A percentile compares a stretch with the other conserved stretches of the same genome.
Evolutionary conservation across 208 protist genomes (phyloP).

Genomic region (Giardia duodenalis): DNA sequence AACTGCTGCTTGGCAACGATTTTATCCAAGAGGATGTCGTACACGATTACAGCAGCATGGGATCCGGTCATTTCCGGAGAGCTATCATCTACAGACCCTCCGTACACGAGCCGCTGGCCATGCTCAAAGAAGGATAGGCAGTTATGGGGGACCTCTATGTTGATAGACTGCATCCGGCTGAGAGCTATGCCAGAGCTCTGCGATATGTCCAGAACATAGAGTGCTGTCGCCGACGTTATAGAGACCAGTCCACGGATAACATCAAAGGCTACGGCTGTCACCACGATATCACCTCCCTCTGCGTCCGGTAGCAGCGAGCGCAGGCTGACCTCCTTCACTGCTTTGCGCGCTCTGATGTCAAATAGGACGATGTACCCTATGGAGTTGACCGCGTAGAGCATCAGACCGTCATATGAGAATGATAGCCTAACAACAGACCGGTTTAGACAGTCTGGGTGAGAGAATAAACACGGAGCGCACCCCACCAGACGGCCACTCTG

Average conservation of each 20-base stretch:
- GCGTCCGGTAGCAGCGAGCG: no score
- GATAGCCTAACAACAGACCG: no score
- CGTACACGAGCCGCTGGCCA: neutral
- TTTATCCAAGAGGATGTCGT: neutral
- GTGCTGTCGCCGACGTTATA: neutral
- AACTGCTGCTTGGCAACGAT: neutral
- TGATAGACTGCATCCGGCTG: no score
- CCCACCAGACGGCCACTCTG: neutral
- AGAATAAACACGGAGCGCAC: no score
- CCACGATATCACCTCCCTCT: neutral
- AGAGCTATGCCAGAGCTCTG: no score
- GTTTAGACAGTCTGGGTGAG: no score
- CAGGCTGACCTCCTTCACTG: no score
- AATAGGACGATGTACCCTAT: no score
- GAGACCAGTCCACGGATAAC: neutral
- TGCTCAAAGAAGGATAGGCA: neutral
- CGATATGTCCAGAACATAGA: neutral
- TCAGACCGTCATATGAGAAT: no score
- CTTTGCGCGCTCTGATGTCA: no score
- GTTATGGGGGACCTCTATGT: neutral
- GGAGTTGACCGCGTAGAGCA: no score
- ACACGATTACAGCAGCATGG: neutral
- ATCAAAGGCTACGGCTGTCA: neutral
- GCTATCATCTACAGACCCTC: no score
- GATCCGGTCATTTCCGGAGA: neutral